Base-by-base conservation (phyloP, 306 rosid genomes). In the Prunus fruticosa region DNA sequence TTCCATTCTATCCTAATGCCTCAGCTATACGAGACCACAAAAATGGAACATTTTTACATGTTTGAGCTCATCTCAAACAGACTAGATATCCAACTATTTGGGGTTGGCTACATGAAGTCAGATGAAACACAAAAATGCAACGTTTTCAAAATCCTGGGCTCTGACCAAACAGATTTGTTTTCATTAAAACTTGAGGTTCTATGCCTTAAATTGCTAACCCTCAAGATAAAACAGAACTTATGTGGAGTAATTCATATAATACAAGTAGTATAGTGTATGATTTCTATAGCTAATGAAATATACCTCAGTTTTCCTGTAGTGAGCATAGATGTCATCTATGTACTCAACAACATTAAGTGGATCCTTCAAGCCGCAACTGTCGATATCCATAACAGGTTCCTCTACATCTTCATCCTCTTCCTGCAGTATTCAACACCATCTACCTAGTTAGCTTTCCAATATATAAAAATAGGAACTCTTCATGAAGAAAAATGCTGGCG, bases 231-330 rank as follows among this genome's bases (percentile, higher is more conserved):
- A 12, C 11, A 13, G 9, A 6, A 30, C 67, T 45, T 3, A 2
- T 22, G 52, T 1, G 18, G 38, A 8, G 71, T 41, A 53, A 22
- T 67, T 11, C 54, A 45, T 67, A 53, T n/a, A 66, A 11, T 11
- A 20, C 11, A n/a, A 45, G 18, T 5, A 19, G 6, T 27, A 5
- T 22, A 46, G 38, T 67, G 7, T 22, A 7, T 11, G 15, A 15
- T 69, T 9, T 23, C 16, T 15, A 56, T 38, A 23, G 53, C 41
- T 56, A 25, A 58, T 8, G 38, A 49, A 72, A 20, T 18, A 19
- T 25, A 88, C 91, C 91, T 88, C 91, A 18, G 87, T 71, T 74
- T 79, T 77, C 86, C 79, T 81, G 72, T 85, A 88, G 70, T 76
- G 74, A 15, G 76, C 67, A 71, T 85, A 79, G 50, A 88, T 57